Conservation (phyloP, 1,139 yeast species). For the Pichiaceae sp. region DNA sequence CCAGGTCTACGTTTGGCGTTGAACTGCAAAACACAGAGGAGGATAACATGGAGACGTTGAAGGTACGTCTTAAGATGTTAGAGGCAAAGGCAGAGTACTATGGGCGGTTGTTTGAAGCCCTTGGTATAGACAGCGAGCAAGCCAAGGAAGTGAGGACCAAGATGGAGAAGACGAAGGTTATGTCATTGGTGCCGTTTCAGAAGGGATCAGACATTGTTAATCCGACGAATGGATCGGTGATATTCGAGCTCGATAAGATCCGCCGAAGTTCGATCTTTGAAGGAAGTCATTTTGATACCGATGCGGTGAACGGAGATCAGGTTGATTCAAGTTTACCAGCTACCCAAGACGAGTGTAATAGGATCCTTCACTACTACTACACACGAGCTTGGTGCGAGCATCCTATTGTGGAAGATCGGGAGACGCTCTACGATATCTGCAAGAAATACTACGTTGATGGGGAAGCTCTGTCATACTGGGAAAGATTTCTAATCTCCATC, state of each 20-base stretch:
- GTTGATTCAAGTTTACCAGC: conserved; percentile 2
- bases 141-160: conserved; percentile 1
- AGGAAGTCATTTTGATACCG: conserved; percentile 8
- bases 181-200: conserved; percentile 10
- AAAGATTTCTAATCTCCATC: conserved; percentile 11
- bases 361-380: conserved; percentile 7
- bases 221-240: no score
- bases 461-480: conserved; percentile 7
- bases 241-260: no score
- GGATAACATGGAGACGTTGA: not conserved
- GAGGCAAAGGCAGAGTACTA: conserved; percentile 3
- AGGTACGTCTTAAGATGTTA: conserved; percentile 2
- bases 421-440: conserved; percentile 1
- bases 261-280: conserved; percentile 6
- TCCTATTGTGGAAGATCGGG: conserved; percentile 6
- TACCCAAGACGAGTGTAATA: not conserved
- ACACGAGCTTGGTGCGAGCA: conserved; percentile 10
- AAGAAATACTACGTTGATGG: conserved; percentile 2
- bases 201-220: conserved; percentile 3
- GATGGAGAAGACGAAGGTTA: conserved; percentile 7
- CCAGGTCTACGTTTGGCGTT: conserved; percentile 1
- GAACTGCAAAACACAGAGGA: not conserved
- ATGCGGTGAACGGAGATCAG: not conserved
- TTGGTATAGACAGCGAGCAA: no score
- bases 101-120: conserved; percentile 2